A percentile compares a stretch with the other conserved stretches of the same genome.
phyloP scores from a whole-genome alignment of 106 monocot genomes.

The Chionographis japonica region DNA sequence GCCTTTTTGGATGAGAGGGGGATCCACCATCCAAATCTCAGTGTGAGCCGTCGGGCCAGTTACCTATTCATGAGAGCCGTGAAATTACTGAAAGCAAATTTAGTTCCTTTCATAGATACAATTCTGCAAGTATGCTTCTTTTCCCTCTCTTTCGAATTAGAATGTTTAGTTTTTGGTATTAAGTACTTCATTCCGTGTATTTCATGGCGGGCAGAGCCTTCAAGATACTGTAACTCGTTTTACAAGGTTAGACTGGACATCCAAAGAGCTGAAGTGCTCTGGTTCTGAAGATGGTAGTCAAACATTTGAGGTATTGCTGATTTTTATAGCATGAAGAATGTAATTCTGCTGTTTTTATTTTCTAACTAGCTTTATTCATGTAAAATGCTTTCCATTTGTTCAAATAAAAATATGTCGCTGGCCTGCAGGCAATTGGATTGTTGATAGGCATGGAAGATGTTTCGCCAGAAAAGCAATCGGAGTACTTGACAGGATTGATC shows the following conservation, averaged over 20 bases:
- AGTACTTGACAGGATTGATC: slow-evolving; percentile 72
- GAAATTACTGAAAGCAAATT: slow-evolving; percentile 71
- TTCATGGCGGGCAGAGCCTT: slow-evolving; percentile 52
- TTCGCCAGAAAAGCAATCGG: slow-evolving; percentile 66
- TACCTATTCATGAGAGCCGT: slow-evolving; percentile 95
- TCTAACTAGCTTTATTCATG: neutral
- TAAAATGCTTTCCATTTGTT: neutral
- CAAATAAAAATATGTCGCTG: neutral
- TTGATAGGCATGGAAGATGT: slow-evolving; percentile 96
- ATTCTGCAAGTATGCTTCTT: slow-evolving; percentile 66
- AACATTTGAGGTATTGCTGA: slow-evolving; percentile 72
- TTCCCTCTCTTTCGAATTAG: neutral
- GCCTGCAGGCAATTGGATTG: slow-evolving; percentile 74
- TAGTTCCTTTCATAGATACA: slow-evolving; percentile 73
- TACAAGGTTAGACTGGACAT: slow-evolving; percentile 57
- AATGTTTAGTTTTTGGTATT: neutral
- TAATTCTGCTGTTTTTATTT: neutral
- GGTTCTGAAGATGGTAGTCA: slow-evolving; percentile 93
- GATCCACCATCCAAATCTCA: slow-evolving; percentile 68
- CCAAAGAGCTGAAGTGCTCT: slow-evolving; percentile 50
- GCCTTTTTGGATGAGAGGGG: slow-evolving; percentile 93
- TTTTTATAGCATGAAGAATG: neutral
- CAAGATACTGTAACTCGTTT: slow-evolving; percentile 59
- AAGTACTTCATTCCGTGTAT: slow-evolving; percentile 1
- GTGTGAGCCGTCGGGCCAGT: slow-evolving; percentile 72